Percentiles rank a stretch among this genome's conserved stretches.
phyloP scores from a whole-genome alignment of 164 flowering plant species.

The Houttuynia cordata region DNA sequence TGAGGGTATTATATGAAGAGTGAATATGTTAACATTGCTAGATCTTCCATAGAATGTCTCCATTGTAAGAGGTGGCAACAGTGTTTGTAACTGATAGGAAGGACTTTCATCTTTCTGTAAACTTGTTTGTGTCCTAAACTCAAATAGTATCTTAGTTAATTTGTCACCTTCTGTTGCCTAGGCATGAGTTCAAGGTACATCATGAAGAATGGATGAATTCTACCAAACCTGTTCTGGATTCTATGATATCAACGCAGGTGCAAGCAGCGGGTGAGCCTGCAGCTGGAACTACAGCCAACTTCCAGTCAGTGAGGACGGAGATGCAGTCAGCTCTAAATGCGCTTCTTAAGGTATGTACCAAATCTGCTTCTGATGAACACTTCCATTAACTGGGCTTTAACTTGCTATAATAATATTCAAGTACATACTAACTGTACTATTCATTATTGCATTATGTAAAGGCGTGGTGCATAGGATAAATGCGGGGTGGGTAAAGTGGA shows the following conservation, averaged over 20 bases:
- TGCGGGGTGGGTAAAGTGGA: too few species aligned
- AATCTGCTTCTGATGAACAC: background rate
- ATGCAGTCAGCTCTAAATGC: conserved; percentile 47
- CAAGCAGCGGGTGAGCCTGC: conserved; percentile 20
- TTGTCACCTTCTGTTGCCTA: conserved; percentile 13
- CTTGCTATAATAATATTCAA: background rate
- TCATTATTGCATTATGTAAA: too few species aligned
- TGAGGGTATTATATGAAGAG: background rate
- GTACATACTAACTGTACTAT: too few species aligned
- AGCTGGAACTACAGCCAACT: conserved; percentile 30
- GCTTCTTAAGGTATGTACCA: conserved; percentile 55
- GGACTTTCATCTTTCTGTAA: too few species aligned
- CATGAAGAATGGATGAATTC: conserved; percentile 69
- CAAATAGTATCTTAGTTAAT: background rate
- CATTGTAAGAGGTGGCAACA: too few species aligned
- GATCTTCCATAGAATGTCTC: too few species aligned
- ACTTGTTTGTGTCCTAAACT: background rate
- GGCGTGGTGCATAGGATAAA: too few species aligned
- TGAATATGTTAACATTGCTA: too few species aligned
- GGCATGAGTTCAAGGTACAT: conserved; percentile 64
- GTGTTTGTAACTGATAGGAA: too few species aligned
- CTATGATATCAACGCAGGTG: conserved; percentile 26
- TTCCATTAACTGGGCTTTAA: background rate
- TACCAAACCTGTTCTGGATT: conserved; percentile 43
- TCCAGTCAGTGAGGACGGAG: conserved; percentile 43